Conservation (phyloP, 73 alveolate genomes). For the Durusdinium trenchii region DNA sequence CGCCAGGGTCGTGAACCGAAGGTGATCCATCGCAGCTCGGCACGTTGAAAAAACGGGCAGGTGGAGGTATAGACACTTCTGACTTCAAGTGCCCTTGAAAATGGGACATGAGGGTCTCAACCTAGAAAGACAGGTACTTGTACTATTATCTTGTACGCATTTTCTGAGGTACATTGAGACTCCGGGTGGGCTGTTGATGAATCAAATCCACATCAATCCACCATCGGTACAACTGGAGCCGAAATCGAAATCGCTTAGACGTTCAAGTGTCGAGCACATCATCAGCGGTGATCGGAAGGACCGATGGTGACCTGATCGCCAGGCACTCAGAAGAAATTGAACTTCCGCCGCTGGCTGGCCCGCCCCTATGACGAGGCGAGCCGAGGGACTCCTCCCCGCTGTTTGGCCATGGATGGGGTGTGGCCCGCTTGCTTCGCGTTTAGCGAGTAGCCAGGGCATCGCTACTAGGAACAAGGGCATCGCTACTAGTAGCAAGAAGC, state of each 20-base stretch:
- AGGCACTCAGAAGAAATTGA: conserved; percentile 55
- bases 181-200: background rate
- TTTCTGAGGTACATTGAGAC: background rate
- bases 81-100: background rate
- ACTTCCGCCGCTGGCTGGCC: conserved; percentile 57
- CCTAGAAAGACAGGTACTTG: background rate
- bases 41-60: background rate
- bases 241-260: background rate
- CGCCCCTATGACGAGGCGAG: conserved; percentile 48
- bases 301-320: background rate
- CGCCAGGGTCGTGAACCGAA: conserved; percentile 73
- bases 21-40: conserved; percentile 54
- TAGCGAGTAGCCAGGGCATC: too few species aligned
- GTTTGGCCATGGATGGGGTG: too few species aligned
- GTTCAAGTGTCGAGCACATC: too few species aligned
- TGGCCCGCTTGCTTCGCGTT: too few species aligned
- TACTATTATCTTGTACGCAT: background rate
- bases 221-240: background rate
- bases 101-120: background rate
- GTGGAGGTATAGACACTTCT: background rate
- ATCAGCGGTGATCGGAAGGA: background rate
- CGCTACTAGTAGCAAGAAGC: too few species aligned
- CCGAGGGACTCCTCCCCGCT: too few species aligned
- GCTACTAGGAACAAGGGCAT: too few species aligned
- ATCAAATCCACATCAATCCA: too few species aligned